A percentile compares a stretch with the other conserved stretches of the same genome.
These are phyloP conservation scores for Aspergillus ellipticus DNA, from an alignment of 495 filamentous ascomycete genomes.

Conservation along the genomic window DNA sequence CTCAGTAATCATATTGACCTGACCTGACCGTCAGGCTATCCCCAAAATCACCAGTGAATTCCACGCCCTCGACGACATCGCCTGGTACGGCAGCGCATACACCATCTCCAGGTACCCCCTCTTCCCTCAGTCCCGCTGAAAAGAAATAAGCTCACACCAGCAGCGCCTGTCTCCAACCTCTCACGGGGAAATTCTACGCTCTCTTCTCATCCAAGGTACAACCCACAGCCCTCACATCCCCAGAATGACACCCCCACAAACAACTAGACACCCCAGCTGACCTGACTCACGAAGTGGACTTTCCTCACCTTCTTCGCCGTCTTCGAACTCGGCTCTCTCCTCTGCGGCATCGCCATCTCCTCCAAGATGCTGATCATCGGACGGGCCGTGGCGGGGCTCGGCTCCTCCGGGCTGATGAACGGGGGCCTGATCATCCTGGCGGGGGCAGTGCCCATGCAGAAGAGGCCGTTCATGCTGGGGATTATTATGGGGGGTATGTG, in stretches of 20 bases:
- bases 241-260: too few relatives aligned
- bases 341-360: conserved; percentile 32
- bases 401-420: conserved; percentile 41
- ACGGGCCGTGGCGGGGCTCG: conserved; percentile 33
- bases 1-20: too few relatives aligned
- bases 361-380: conserved; percentile 37
- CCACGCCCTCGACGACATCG: conserved; percentile 38
- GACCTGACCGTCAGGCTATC: conserved; percentile 35
- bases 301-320: conserved; percentile 31
- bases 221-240: too few relatives aligned
- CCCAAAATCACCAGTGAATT: conserved; percentile 42
- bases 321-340: conserved; percentile 34
- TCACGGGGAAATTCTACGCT: conserved; percentile 46
- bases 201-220: conserved; percentile 32
- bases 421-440: conserved; percentile 46
- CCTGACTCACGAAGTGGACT: conserved; percentile 30
- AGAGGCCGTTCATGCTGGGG: conserved; percentile 21
- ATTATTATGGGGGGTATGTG: conserved; percentile 1
- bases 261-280: too few relatives aligned
- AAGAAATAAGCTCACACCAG: too few relatives aligned
- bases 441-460: conserved; percentile 35
- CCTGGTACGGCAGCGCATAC: conserved; percentile 48
- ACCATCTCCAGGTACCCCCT: conserved; percentile 39
- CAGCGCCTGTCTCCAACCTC: conserved; percentile 42
- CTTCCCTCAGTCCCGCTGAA: too few relatives aligned